Evolutionary conservation across 768 basidiomycete genomes (phyloP).

Genomic region (Psilocybe cubensis): DNA sequence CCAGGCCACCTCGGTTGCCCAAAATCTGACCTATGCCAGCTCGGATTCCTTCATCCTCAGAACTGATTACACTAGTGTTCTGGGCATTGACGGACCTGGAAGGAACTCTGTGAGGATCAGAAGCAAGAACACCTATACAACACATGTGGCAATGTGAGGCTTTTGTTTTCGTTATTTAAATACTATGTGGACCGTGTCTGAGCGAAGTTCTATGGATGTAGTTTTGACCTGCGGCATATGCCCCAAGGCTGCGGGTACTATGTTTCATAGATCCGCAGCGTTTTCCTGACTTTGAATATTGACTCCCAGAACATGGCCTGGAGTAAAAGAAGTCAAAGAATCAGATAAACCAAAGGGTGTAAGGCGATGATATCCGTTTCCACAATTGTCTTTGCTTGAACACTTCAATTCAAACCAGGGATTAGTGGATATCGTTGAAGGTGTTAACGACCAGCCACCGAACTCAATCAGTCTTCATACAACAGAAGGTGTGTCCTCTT

Average conservation of each 20-base stretch:
- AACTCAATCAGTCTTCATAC: constrained; percentile 64
- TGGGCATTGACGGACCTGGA: constrained; percentile 52
- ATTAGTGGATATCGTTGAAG: constrained; percentile 55
- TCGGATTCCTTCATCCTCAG: constrained; percentile 55
- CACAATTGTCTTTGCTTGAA: neutral
- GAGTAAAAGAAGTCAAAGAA: constrained; percentile 39
- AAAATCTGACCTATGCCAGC: constrained; percentile 57
- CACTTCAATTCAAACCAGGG: constrained; percentile 30
- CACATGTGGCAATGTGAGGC: constrained; percentile 57
- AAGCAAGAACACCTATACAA: constrained; percentile 53
- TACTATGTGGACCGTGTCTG: neutral
- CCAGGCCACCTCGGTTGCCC: constrained; percentile 38
- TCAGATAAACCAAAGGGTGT: constrained; percentile 38
- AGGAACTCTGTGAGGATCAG: constrained; percentile 57
- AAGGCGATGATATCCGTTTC: neutral
- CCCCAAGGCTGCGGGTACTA: constrained; percentile 51
- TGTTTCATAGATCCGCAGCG: neutral
- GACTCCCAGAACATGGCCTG: constrained; percentile 47
- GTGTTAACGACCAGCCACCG: constrained; percentile 57
- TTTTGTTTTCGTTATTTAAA: neutral
- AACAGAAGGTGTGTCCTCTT: constrained; percentile 35
- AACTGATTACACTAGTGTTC: constrained; percentile 48
- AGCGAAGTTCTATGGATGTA: constrained; percentile 5
- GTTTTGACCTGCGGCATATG: constrained; percentile 42
- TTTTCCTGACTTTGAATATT: neutral